A percentile compares a stretch with the other conserved stretches of the same genome.
phyloP scores from a whole-genome alignment of 2,329 filamentous ascomycete species.

The Penicillium sp. region DNA sequence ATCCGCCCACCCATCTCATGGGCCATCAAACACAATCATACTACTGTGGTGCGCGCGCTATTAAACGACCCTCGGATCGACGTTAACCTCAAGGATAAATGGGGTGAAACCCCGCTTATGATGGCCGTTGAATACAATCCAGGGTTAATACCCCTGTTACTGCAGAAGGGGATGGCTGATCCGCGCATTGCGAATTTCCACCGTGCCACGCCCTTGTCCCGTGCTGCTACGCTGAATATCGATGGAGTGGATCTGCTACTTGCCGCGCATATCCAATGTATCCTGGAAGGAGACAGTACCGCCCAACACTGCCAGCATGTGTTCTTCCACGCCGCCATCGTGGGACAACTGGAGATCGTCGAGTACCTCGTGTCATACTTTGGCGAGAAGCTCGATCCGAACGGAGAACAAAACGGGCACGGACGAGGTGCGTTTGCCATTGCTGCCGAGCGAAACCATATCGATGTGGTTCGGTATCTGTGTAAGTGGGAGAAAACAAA shows the following conservation, averaged over 20 bases:
- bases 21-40: conserved; percentile 15
- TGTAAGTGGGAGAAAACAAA: conserved; percentile 16
- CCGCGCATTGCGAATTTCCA: conserved; percentile 16
- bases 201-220: conserved; percentile 15
- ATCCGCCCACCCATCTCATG: conserved; percentile 19
- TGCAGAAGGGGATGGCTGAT: conserved; percentile 10
- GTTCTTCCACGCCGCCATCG: conserved; percentile 20
- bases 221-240: conserved; percentile 6
- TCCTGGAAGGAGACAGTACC: conserved; percentile 13
- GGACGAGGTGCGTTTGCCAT: conserved; percentile 19
- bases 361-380: conserved; percentile 17
- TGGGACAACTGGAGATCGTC: conserved; percentile 17
- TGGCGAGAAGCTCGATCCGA: conserved; percentile 17
- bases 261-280: conserved; percentile 15
- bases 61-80: conserved; percentile 15
- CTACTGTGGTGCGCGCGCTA: conserved; percentile 11
- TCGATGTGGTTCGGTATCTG: conserved; percentile 14
- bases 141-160: conserved; percentile 8
- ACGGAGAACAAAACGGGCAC: conserved; percentile 10
- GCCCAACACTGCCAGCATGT: conserved; percentile 19
- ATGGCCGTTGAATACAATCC: conserved; percentile 10
- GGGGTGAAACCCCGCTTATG: conserved; percentile 18
- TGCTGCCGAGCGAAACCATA: conserved; percentile 13
- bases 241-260: conserved; percentile 11
- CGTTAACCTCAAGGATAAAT: conserved; percentile 18